These are phyloP conservation scores for Rhizopogon vesiculosus DNA, from an alignment of 768 basidiomycete genomes.

Conservation along the genomic window DNA sequence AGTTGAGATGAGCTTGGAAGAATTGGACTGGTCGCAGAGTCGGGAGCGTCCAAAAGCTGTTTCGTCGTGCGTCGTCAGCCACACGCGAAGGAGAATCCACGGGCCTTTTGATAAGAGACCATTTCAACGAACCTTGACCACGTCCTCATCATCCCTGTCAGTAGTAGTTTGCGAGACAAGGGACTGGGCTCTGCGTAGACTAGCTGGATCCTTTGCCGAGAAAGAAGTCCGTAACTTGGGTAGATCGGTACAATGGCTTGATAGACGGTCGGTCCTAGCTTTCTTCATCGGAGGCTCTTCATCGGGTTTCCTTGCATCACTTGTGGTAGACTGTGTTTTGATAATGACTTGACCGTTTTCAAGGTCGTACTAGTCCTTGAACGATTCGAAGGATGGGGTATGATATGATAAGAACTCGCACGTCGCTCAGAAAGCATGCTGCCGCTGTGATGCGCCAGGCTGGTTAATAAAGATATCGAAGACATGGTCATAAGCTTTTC, in stretches of 20 bases:
- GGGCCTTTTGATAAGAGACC: neutral
- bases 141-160: conserved; percentile 8
- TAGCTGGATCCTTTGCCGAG: conserved; percentile 31
- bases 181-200: conserved; percentile 36
- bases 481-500: neutral
- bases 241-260: neutral
- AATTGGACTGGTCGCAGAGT: conserved; percentile 3
- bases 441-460: neutral
- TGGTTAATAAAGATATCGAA: neutral
- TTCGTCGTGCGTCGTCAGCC: conserved; percentile 6
- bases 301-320: neutral
- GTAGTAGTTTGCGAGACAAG: conserved; percentile 27
- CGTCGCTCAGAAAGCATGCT: neutral
- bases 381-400: neutral
- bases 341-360: neutral
- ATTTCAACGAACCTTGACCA: conserved; percentile 6
- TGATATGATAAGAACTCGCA: neutral
- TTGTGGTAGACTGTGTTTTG: neutral
- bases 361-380: neutral
- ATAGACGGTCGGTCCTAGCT: conserved; percentile 7
- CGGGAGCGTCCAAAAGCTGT: neutral
- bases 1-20: neutral
- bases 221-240: conserved; percentile 5
- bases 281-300: conserved; percentile 11
- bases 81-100: neutral